phyloP scores from a whole-genome alignment of 2,329 filamentous ascomycete genomes.

The Talaromyces pinophilus region DNA sequence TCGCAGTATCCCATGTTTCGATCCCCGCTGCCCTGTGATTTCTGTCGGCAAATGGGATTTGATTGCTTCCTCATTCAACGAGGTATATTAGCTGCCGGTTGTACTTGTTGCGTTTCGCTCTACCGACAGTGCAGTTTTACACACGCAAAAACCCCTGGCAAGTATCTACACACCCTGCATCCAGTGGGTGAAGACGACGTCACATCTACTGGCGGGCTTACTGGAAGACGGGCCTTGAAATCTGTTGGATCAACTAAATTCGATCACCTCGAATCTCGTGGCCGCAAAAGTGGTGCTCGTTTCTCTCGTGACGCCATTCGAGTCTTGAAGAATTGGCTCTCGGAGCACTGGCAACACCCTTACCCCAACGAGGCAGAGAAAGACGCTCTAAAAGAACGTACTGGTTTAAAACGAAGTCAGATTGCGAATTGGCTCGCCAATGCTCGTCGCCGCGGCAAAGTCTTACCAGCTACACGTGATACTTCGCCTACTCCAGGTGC shows the following conservation, averaged over 20 bases:
- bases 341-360: slow-evolving; percentile 75
- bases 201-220: slow-evolving; percentile 41
- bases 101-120: slow-evolving; percentile 51
- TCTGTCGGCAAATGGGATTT: slow-evolving; percentile 49
- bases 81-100: slow-evolving; percentile 48
- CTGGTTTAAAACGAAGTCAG: slow-evolving; percentile 77
- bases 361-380: slow-evolving; percentile 90
- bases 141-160: slow-evolving; percentile 43
- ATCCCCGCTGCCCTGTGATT: slow-evolving; percentile 49
- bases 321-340: slow-evolving; percentile 81
- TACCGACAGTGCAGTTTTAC: slow-evolving; percentile 52
- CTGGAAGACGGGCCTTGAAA: slow-evolving; percentile 44
- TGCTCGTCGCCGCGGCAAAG: slow-evolving; percentile 78
- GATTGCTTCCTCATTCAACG: slow-evolving; percentile 50
- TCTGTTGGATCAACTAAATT: slow-evolving; percentile 38
- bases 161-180: slow-evolving; percentile 48
- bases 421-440: slow-evolving; percentile 94
- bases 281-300: slow-evolving; percentile 68
- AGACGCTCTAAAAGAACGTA: slow-evolving; percentile 73
- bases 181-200: slow-evolving; percentile 47
- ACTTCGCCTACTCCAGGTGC: slow-evolving; percentile 70
- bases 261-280: slow-evolving; percentile 42
- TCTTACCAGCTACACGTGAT: slow-evolving; percentile 62
- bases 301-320: slow-evolving; percentile 80
- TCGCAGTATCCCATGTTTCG: slow-evolving; percentile 48